These are phyloP conservation scores for Microdochium trichocladiopsis DNA, from an alignment of 2,329 filamentous ascomycete species.

Conservation along the genomic window DNA sequence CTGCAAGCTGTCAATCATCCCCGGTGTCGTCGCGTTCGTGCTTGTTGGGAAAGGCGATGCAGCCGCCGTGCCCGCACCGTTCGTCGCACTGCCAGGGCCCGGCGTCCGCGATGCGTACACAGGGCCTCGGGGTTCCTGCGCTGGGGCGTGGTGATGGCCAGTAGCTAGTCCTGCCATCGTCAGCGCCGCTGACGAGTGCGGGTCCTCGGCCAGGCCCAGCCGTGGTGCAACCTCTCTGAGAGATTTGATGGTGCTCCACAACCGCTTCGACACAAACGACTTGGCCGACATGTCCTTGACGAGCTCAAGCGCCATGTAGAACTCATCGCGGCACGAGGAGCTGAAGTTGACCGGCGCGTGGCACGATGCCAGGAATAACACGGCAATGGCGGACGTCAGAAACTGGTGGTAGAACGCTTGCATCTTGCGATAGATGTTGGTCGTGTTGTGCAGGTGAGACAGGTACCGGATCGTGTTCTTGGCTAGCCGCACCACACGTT, in stretches of 20 bases:
- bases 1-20: constrained; percentile 7
- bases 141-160: constrained; percentile 15
- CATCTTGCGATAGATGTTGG: constrained; percentile 62
- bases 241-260: constrained; percentile 66
- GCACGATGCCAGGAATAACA: constrained; percentile 69
- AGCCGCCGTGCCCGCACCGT: too few species aligned
- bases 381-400: constrained; percentile 65
- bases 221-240: constrained; percentile 67
- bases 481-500: constrained; percentile 66
- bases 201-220: constrained; percentile 52
- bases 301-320: constrained; percentile 70
- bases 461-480: constrained; percentile 71
- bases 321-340: constrained; percentile 62
- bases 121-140: constrained; percentile 11
- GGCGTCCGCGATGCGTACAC: too few species aligned
- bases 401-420: constrained; percentile 80
- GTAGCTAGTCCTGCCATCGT: constrained; percentile 48
- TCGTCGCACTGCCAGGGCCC: too few species aligned
- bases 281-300: constrained; percentile 66
- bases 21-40: constrained; percentile 6
- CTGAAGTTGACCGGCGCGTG: constrained; percentile 70
- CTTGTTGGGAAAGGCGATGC: constrained; percentile 3
- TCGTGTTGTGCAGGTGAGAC: constrained; percentile 63
- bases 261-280: constrained; percentile 63
- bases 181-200: constrained; percentile 44